Conservation (phyloP, 345 rosid species). For the Leavenworthia alabamica region DNA sequence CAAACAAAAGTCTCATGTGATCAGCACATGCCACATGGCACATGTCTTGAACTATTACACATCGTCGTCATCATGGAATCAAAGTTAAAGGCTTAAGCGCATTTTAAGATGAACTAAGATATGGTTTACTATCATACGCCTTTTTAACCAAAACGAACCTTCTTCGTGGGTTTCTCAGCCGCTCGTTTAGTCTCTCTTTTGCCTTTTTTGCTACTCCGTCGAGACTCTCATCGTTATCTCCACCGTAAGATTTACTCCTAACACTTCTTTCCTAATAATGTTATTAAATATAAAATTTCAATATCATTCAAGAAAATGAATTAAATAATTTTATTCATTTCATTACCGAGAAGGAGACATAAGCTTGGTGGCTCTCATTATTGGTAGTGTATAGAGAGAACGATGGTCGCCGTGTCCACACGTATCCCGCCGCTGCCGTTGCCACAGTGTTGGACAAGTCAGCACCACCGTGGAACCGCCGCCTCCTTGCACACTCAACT, state of each 20-base stretch:
- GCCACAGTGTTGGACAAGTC: constrained; percentile 29
- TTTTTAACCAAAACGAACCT: constrained; percentile 23
- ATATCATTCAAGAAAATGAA: neutral
- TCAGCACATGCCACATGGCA: constrained; percentile 27
- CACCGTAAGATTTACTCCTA: constrained; percentile 21
- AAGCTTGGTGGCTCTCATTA: constrained; percentile 34
- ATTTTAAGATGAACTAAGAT: constrained; percentile 10
- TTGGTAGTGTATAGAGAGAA: constrained; percentile 55
- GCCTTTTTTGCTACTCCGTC: constrained; percentile 70
- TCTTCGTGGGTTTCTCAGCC: constrained; percentile 43
- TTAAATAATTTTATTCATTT: neutral
- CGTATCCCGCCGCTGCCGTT: constrained; percentile 9
- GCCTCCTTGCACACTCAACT: constrained; percentile 72
- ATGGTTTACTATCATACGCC: neutral
- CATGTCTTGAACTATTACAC: constrained; percentile 1
- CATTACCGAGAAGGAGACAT: constrained; percentile 20
- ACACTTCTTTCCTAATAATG: constrained; percentile 34
- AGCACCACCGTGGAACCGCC: constrained; percentile 57
- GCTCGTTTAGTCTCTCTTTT: constrained; percentile 64
- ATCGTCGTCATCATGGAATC: constrained; percentile 13
- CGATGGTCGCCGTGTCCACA: constrained; percentile 45
- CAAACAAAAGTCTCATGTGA: constrained; percentile 16
- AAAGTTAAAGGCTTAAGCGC: constrained; percentile 14
- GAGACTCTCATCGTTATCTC: constrained; percentile 47
- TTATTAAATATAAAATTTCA: neutral